Evolutionary conservation across 768 basidiomycete species (phyloP), one percentile per base, ranked within the genome.

Genomic region (Cyclocybe cylindracea): DNA sequence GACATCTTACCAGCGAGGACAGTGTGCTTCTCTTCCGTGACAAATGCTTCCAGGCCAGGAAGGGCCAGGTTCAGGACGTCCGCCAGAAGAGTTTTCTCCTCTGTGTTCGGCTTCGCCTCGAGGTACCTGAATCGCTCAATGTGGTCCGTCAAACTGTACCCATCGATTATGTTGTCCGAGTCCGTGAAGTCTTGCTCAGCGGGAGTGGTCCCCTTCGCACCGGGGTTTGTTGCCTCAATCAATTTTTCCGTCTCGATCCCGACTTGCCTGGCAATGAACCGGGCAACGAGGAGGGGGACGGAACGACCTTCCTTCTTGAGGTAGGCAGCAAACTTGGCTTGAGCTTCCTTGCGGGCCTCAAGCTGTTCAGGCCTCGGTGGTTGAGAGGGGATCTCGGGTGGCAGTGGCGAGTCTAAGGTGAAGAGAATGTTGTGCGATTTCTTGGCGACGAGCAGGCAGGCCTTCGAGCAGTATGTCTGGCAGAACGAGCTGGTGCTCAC

Each of bases 201-300:
- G 56, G 54, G 36, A 59, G 35, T 42, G 7, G 51, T 29, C 44
- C 47, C 46, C n/a, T 48, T 51, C 1, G 48, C 48, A 35, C 58
- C 39, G 51, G 56, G 52, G 13, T 57, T 61, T 54, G 66, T 53
- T 38, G 61, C 53, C 53, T 56, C 46, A 62, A 78, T 61, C 61
- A 89, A 66, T 61, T 87, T 90, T 42, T 72, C 66, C 0, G 79
- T 85, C 62, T 91, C 87, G 19, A 75, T 69, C 29, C 79, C 77
- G 29, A 93, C 79, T 63, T 91, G 88, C 42, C 87, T 75, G 13
- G 84, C 88, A 54, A 91, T 77, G 65, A 89, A 86, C 36, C 85
- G 81, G 24, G 86, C 84, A 44, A 85, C 82, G 34, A 93, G 78
- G 35, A 87, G 67, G 2, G 82, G 78, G 7, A 69, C 72, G 24